Conservation (phyloP, 352 stramenopile species). For the Pythium insidiosum region DNA sequence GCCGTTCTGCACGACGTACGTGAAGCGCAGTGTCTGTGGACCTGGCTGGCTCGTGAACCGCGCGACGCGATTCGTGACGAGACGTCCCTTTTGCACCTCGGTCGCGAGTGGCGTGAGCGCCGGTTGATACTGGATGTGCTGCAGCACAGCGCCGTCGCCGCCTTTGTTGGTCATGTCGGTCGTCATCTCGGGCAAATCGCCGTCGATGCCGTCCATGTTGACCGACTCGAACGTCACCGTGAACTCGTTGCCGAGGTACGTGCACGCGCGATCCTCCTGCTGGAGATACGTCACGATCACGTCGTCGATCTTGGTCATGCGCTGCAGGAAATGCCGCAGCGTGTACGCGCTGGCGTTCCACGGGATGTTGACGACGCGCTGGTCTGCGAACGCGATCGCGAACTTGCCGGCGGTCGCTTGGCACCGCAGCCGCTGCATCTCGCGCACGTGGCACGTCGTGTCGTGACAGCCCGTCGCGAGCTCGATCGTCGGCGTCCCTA, state of each 20-base stretch:
- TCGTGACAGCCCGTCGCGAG: conserved; percentile 50
- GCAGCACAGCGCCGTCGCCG: conserved; percentile 30
- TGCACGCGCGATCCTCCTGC: conserved; percentile 44
- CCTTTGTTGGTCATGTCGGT: conserved; percentile 33
- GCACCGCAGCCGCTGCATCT: conserved; percentile 58
- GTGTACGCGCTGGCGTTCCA: conserved; percentile 37
- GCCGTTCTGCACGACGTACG: conserved; percentile 46
- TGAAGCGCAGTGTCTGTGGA: conserved; percentile 44
- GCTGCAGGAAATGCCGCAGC: conserved; percentile 36
- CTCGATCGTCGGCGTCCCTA: conserved; percentile 30
- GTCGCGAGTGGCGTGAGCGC: conserved; percentile 35
- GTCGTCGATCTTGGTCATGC: conserved; percentile 56
- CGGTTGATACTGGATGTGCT: conserved; percentile 36
- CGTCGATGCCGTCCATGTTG: conserved; percentile 53
- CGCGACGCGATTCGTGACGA: conserved; percentile 27
- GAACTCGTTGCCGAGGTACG: conserved; percentile 79
- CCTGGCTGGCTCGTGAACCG: conserved; percentile 20
- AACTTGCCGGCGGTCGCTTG: conserved; percentile 59
- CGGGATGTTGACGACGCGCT: conserved; percentile 59
- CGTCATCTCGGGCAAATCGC: conserved; percentile 55
- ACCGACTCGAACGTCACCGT: conserved; percentile 70
- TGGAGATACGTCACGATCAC: conserved; percentile 57
- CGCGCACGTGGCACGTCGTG: conserved; percentile 35
- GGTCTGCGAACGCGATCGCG: conserved; percentile 36
- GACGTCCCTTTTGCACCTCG: conserved; percentile 57